Base-by-base conservation (phyloP, 2,329 filamentous ascomycete species). In the Xylariaceae sp. region DNA sequence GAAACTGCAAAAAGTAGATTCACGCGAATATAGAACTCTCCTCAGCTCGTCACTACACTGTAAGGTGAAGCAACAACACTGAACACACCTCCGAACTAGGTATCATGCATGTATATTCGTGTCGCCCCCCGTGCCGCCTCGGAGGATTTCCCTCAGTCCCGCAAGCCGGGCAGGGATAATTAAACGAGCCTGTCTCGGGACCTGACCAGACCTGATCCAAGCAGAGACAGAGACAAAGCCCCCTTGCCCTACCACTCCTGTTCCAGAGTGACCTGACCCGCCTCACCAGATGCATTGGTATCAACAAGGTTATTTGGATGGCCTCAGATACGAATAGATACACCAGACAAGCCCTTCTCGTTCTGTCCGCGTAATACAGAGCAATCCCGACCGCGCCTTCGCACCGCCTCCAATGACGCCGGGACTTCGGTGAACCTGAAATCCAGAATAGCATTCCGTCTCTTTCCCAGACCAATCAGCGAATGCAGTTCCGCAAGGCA, bases 111-210 rank as follows among this genome's bases (percentile, higher is more conserved):
- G 30, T 34, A 12, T 9, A 34, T 15, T 12, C 30, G 12, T 34
- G 15, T 37, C 30, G n/a, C n/a, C 15, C 26, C 13, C 18, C 43
- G 42, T 44, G 16, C n/a, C 13, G 21, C 41, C 51, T 49, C 55
- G 55, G 55, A 58, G 32, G 22, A 55, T 50, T 54, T 39, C 49
- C 16, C 22, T 22, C 42, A 47, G 42, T 49, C 42, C 40, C 47
- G 46, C 47, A 45, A 54, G 56, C 34, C 40, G 43, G 43, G 51
- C 36, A 51, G 36, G 45, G 37, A 52, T 41, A 63, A 58, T 61
- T 63, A 65, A 56, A 59, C 63, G 63, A 65, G 61, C 39, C 47
- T 65, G 63, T 66, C 63, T 65, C 63, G 63, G 63, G 61, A 61
- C 57, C 51, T 63, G 50, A 49, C 62, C 56, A 58, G 45, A 52